Conservation (phyloP, 768 basidiomycete species). For the Boletus vermiculosoides region DNA sequence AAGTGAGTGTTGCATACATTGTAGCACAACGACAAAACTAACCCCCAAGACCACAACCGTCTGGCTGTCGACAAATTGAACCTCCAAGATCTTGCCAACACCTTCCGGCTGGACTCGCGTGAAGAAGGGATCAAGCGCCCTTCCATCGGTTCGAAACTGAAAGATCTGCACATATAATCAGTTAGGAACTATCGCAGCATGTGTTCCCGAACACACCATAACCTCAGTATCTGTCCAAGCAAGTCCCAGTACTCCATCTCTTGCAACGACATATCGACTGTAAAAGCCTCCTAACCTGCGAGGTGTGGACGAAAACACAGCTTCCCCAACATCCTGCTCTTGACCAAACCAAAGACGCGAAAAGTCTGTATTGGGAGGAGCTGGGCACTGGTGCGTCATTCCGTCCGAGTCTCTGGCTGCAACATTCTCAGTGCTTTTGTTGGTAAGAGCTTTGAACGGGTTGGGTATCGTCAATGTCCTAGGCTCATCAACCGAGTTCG, state of each 20-base stretch:
- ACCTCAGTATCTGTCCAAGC: constrained; percentile 47
- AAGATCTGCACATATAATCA: constrained; percentile 18
- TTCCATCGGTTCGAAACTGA: constrained; percentile 14
- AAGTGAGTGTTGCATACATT: constrained; percentile 2
- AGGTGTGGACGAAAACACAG: constrained; percentile 15
- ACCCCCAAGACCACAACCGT: constrained; percentile 27
- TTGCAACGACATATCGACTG: constrained; percentile 20
- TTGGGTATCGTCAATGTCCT: constrained; percentile 52
- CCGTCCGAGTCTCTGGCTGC: constrained; percentile 20
- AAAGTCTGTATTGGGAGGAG: constrained; percentile 23
- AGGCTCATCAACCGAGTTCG: constrained; percentile 24
- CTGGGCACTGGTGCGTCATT: constrained; percentile 26
- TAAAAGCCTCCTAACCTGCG: constrained; percentile 17
- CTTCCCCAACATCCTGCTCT: constrained; percentile 20
- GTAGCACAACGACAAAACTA: background rate
- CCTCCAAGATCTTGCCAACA: constrained; percentile 20
- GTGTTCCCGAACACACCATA: constrained; percentile 15
- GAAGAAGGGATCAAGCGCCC: background rate
- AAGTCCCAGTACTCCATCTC: constrained; percentile 38
- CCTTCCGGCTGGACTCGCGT: constrained; percentile 19
- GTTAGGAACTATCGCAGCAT: background rate
- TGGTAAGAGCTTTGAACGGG: constrained; percentile 57
- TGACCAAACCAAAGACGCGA: constrained; percentile 28
- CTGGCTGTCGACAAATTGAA: constrained; percentile 24
- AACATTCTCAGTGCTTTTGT: constrained; percentile 49